These are phyloP conservation scores for Leishmania mexicana DNA, from an alignment of 208 protist species.

Conservation along the genomic window DNA sequence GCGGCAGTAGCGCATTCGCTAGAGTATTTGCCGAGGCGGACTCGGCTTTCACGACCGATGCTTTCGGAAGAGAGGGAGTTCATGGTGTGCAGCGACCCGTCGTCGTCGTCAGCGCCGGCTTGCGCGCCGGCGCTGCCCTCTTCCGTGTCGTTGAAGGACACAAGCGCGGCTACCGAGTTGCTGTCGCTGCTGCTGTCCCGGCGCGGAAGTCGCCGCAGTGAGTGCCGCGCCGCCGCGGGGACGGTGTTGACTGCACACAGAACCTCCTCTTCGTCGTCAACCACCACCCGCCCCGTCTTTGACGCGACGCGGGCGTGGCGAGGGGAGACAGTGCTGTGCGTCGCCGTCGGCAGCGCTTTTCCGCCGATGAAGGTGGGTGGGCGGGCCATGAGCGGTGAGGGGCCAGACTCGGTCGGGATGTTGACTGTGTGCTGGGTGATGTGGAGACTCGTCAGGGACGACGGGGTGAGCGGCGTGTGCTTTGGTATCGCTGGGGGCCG, in stretches of 20 bases:
- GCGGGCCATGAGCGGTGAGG: not conserved
- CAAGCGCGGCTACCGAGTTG: not conserved
- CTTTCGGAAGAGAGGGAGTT: conserved; percentile 16
- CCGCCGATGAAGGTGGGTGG: not conserved
- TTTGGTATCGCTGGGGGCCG: not conserved
- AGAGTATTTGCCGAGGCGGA: not conserved
- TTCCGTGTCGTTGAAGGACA: conserved; percentile 10
- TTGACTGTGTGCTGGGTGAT: not conserved
- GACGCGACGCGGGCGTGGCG: conserved; percentile 26
- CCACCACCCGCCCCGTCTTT: conserved; percentile 36
- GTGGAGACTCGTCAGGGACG: not conserved
- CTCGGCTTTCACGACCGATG: not conserved
- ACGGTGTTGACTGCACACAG: conserved; percentile 29
- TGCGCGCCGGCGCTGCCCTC: not conserved
- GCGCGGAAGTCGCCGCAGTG: not conserved
- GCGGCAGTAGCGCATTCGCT: not conserved
- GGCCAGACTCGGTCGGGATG: not conserved
- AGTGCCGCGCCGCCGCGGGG: not conserved
- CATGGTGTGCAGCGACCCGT: conserved; percentile 31
- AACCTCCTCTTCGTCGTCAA: conserved; percentile 37
- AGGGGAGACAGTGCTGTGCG: not conserved
- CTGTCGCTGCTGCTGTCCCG: not conserved
- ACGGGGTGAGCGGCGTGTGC: not conserved
- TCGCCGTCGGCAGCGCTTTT: not conserved
- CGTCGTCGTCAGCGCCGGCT: conserved; percentile 1